Evolutionary conservation across 2,329 filamentous ascomycete genomes (phyloP).

Genomic region (Fusarium nisikadoi): DNA sequence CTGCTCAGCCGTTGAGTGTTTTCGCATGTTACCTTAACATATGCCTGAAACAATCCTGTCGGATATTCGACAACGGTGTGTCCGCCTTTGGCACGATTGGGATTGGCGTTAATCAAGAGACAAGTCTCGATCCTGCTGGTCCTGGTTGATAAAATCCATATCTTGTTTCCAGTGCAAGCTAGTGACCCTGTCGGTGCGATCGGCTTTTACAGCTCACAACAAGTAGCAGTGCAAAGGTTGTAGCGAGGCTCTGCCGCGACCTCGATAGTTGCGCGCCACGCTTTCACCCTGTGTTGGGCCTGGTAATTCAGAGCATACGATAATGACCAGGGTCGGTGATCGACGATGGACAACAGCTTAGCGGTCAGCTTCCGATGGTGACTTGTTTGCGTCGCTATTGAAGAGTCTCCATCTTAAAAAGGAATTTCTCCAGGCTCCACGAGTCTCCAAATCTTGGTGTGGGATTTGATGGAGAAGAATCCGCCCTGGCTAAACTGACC

Average conservation of each 20-base stretch:
- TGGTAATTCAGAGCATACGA: slow-evolving; percentile 22
- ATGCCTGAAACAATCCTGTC: slow-evolving; percentile 42
- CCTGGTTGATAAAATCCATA: slow-evolving; percentile 5
- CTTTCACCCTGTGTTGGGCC: slow-evolving; percentile 13
- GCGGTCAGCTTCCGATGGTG: slow-evolving; percentile 37
- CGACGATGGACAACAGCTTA: slow-evolving; percentile 28
- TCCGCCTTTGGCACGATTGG: slow-evolving; percentile 26
- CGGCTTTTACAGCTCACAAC: slow-evolving; percentile 26
- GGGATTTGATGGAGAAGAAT: slow-evolving; percentile 30
- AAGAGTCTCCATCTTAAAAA: slow-evolving; percentile 22
- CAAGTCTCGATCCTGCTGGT: slow-evolving; percentile 19
- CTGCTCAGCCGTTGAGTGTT: slow-evolving; percentile 22
- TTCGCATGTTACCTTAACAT: slow-evolving; percentile 25
- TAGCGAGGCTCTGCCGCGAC: slow-evolving; percentile 20
- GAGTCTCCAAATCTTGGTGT: slow-evolving; percentile 31
- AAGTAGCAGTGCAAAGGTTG: slow-evolving; percentile 24
- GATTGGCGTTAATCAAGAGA: slow-evolving; percentile 14
- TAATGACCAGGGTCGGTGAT: slow-evolving; percentile 30
- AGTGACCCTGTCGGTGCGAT: slow-evolving; percentile 15
- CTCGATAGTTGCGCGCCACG: slow-evolving; percentile 31
- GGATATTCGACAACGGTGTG: slow-evolving; percentile 29
- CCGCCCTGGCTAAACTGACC: slow-evolving; percentile 21
- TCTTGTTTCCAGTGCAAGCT: slow-evolving; percentile 3
- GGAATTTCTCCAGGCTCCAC: slow-evolving; percentile 25
- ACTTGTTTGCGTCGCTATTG: slow-evolving; percentile 8